Conservation (phyloP, 495 filamentous ascomycete species). For the Daldinia grandis region DNA sequence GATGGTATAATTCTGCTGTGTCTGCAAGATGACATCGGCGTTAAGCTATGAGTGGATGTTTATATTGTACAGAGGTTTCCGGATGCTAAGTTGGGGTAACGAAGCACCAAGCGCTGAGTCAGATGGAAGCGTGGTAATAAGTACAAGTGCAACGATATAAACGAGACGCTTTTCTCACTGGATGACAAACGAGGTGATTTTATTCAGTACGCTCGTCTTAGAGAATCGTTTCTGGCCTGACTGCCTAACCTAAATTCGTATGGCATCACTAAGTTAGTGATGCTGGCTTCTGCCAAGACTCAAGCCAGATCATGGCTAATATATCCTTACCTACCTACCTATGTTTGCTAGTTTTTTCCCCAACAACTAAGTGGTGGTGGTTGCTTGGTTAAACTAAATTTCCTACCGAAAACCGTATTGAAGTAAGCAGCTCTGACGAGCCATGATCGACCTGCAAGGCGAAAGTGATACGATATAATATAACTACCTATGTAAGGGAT, state of each 20-base stretch:
- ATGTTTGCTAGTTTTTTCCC: background rate
- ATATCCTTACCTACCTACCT: too few relatives aligned
- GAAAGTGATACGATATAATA: conserved; percentile 14
- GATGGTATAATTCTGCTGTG: background rate
- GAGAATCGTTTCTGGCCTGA: background rate
- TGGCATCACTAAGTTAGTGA: background rate
- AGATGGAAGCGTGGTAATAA: conserved; percentile 7
- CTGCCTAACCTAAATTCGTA: conserved; percentile 1
- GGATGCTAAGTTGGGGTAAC: background rate
- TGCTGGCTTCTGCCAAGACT: background rate
- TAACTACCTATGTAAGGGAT: conserved; percentile 9
- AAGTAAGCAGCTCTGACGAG: background rate
- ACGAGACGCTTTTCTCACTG: background rate
- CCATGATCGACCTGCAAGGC: background rate
- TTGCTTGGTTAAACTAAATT: background rate
- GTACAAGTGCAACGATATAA: background rate
- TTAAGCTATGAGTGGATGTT: conserved; percentile 17
- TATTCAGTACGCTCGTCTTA: background rate
- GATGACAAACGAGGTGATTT: background rate
- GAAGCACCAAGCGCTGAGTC: conserved; percentile 25
- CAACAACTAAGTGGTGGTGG: background rate
- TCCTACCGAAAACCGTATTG: background rate
- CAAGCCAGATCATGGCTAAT: background rate
- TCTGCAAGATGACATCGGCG: conserved; percentile 31
- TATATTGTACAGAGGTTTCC: conserved; percentile 2